Evolutionary conservation across 75 land plant species (phyloP), one percentile per base, ranked within the genome.

Genomic region (Ceratopteris richardii): DNA sequence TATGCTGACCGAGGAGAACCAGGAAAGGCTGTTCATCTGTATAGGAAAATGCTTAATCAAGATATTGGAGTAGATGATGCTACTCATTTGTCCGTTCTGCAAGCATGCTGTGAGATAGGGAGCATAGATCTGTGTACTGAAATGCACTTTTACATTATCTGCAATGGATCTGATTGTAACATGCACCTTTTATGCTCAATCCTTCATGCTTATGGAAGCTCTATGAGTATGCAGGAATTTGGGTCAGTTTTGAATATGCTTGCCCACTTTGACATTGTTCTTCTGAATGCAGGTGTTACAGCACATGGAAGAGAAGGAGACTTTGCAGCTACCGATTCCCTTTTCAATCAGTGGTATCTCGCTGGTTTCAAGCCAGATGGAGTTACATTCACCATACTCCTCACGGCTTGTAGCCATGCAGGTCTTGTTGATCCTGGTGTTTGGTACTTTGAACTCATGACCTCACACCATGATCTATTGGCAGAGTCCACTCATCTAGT

Each of bases 211-310:
- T 63, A 50, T 25, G 33, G 42, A 21, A 52, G 31, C 28, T 28
- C 40, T 53, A 31, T 36, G 25, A 24, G 56, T 25, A 30, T 30
- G 20, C 37, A 28, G 21, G 65, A 63, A 20, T 51, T 39, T 21
- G 29, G 56, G 12, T 27, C 24, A 19, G 65, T 63, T 39, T 50
- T 52, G 12, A 16, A 19, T 40, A 23, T 24, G 30, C 51, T 39
- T 39, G 17, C 33, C 17, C 50, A 21, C 22, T 17, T 17, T 14
- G 50, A 65, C 29, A 63, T 65, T 12, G 56, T 65, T 17, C 22
- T 40, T n/a, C 55, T 62, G 64, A 65, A 57, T 17, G 62, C 24
- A 19, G 29, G 54, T 43, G 42, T 65, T 20, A 60, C 50, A 18
- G 50, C 13, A n/a, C 17, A n/a, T 21, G 50, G 13, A 46, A 46